These are phyloP conservation scores for Ceratocystis albifundus DNA, from an alignment of 2,329 filamentous ascomycete species.

Conservation along the genomic window DNA sequence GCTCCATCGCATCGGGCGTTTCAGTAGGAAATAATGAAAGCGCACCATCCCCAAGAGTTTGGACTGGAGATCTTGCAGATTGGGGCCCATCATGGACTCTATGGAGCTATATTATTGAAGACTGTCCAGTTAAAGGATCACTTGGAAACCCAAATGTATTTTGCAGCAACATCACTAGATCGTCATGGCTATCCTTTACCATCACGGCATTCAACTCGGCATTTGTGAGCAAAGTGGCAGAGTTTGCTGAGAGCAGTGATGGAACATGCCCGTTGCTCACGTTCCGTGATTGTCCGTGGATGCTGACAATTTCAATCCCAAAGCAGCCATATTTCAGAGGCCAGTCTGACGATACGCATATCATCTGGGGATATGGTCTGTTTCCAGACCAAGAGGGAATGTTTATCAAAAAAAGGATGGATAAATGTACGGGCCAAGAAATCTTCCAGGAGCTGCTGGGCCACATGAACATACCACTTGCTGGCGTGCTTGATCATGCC, in stretches of 20 bases:
- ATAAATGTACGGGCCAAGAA: constrained; percentile 33
- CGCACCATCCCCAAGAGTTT: not conserved
- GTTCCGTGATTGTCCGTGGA: constrained; percentile 34
- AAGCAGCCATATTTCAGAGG: constrained; percentile 34
- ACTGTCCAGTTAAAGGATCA: constrained; percentile 31
- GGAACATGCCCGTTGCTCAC: constrained; percentile 27
- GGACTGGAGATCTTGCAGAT: constrained; percentile 26
- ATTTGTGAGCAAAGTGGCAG: constrained; percentile 29
- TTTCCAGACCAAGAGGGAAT: constrained; percentile 31
- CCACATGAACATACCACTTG: constrained; percentile 31
- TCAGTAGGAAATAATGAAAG: constrained; percentile 15
- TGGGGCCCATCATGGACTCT: constrained; percentile 34
- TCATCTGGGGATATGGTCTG: constrained; percentile 35
- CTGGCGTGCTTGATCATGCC: constrained; percentile 25
- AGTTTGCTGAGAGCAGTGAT: constrained; percentile 25
- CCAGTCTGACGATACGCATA: constrained; percentile 30
- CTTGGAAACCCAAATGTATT: constrained; percentile 31
- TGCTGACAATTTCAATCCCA: constrained; percentile 33
- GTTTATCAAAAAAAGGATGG: constrained; percentile 33
- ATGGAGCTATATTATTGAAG: constrained; percentile 33
- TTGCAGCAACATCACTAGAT: constrained; percentile 30
- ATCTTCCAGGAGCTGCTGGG: constrained; percentile 32
- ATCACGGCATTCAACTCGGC: constrained; percentile 30
- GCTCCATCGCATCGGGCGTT: constrained; percentile 31
- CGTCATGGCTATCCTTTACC: constrained; percentile 34